These are phyloP conservation scores for Croton setiger DNA, from an alignment of 441 rosid species.

Conservation along the genomic window DNA sequence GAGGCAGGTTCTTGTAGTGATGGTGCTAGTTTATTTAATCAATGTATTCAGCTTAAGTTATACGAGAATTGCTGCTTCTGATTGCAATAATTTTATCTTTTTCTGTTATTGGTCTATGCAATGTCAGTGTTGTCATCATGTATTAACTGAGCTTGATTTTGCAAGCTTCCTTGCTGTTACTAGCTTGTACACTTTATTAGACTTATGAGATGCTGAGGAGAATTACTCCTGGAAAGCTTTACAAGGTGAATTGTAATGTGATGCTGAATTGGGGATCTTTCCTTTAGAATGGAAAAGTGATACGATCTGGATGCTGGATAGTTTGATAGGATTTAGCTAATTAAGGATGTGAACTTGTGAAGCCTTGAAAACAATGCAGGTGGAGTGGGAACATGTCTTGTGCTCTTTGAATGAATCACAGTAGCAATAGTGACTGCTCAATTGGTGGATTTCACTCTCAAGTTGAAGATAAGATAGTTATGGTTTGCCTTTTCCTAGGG, in stretches of 20 bases:
- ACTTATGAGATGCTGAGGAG: neutral
- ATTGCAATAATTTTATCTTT: neutral
- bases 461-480: neutral
- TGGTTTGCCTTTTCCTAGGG: neutral
- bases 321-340: neutral
- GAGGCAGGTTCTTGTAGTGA: constrained; percentile 4
- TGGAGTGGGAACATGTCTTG: neutral
- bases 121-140: neutral
- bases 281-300: neutral
- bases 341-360: neutral
- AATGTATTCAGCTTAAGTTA: neutral
- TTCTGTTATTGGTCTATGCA: neutral
- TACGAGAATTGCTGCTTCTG: neutral
- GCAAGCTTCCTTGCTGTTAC: neutral
- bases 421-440: neutral
- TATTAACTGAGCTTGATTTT: constrained; percentile 1
- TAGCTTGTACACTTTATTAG: neutral
- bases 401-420: neutral
- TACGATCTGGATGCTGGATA: neutral
- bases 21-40: neutral
- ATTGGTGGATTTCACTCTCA: neutral
- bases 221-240: neutral
- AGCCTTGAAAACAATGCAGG: neutral
- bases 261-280: neutral
- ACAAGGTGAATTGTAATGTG: neutral